Percentiles rank a stretch among this genome's conserved stretches.
phyloP scores from a whole-genome alignment of 768 basidiomycete genomes.

The Leucosporidium yakuticum region DNA sequence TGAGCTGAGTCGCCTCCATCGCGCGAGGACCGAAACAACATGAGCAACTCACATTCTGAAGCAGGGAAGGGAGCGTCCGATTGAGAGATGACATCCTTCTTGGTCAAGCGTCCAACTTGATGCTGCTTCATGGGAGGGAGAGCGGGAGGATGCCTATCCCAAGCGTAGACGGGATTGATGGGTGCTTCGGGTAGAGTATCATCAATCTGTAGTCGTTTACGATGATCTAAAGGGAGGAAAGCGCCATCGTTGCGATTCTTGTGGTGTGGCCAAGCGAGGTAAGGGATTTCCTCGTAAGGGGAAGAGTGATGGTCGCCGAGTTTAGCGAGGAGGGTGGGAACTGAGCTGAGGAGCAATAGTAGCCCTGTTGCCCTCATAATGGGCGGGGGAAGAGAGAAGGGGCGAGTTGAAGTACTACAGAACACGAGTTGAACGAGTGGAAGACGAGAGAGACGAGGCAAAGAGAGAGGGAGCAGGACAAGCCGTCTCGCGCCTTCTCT shows the following conservation, averaged over 20 bases:
- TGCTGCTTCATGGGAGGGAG: no score
- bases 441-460: neutral
- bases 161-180: no score
- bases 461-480: neutral
- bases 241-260: no score
- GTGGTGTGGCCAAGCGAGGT: no score
- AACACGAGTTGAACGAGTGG: neutral
- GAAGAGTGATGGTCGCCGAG: neutral
- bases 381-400: neutral
- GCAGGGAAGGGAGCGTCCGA: constrained; percentile 1
- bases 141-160: no score
- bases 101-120: neutral
- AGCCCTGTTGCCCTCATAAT: neutral
- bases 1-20: no score
- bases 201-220: no score
- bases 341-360: neutral
- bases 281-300: no score
- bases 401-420: no score
- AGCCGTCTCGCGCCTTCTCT: no score
- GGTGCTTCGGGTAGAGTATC: no score
- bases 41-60: neutral
- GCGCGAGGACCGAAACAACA: neutral
- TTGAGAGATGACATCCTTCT: neutral
- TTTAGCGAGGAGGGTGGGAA: neutral
- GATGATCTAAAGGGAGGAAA: neutral